Base-by-base conservation (phyloP, 208 protist genomes). In the Jaenimonas drosophilae region DNA sequence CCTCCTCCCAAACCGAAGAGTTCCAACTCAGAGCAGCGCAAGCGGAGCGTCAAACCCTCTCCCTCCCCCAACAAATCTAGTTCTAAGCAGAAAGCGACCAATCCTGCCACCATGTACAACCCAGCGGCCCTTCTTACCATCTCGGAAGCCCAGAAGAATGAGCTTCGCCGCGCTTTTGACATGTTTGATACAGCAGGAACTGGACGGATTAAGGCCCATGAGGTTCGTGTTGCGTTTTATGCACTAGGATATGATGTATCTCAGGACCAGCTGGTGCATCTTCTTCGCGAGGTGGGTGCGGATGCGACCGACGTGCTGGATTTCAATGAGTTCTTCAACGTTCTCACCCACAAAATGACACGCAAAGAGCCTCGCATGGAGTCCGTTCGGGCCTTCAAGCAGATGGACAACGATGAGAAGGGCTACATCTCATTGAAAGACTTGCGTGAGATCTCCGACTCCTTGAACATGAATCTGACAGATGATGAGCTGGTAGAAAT, bases 401-500 rank as follows among this genome's bases (percentile, higher is more conserved):
- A 93, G 37, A 96, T 98, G 54, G 81, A 94, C 50, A 74, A 88
- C 42, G 87, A 80, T 21, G 88, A 95, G 55, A 89, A 95, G 45
- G 91, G 88, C 2, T 88, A 86, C 49, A 97, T 98, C 38, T 61
- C 71, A 12, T 79, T 99, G 17, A 84, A 96, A 27, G 97, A 99
- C 55, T 72, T 99, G 4, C 95, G 94, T 43, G 39, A 68, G 9
- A 94, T 98, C 26, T 66, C 92, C 12, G 54, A 90, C 40, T 84
- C 90, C 5, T 51, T 98, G 23, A 75, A 91, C 14, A 83, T 97
- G 59, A 70, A 96, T 49, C 51, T 98, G 45, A 90, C 94, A 20
- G 97, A 99, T 54, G 96, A 97, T 17, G 96, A 99, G 61, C 64
- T 99, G 28, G 58, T 84, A 36, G 93, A 96, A 52, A 98, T 99